Conservation (phyloP, 2,329 filamentous ascomycete genomes). For the Ophiostoma pallidulum region DNA sequence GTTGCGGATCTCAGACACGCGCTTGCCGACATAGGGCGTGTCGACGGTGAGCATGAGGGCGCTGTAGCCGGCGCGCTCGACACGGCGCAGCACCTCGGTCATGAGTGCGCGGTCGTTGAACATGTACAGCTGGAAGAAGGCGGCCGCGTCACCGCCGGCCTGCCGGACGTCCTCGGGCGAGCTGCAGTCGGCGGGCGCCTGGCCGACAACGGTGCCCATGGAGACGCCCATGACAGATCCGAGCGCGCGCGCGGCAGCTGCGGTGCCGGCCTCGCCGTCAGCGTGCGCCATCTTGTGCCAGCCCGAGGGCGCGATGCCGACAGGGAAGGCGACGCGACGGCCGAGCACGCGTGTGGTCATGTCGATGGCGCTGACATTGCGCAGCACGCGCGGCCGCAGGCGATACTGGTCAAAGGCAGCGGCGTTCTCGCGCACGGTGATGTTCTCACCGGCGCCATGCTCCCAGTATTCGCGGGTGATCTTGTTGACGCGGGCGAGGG, state of each 20-base stretch:
- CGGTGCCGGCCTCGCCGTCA: conserved; percentile 42
- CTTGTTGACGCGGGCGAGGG: conserved; percentile 5
- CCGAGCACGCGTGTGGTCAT: conserved; percentile 20
- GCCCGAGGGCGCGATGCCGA: conserved; percentile 45
- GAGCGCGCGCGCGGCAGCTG: conserved; percentile 33
- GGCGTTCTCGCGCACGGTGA: conserved; percentile 9
- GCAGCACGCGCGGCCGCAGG: conserved; percentile 25
- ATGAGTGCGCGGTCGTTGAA: conserved; percentile 38
- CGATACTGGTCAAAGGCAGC: conserved; percentile 12
- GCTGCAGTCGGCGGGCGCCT: conserved; percentile 22
- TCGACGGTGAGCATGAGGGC: conserved; percentile 44
- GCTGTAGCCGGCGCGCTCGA: conserved; percentile 14
- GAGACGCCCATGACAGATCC: conserved; percentile 39
- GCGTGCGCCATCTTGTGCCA: conserved; percentile 43
- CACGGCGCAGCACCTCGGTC: conserved; percentile 26
- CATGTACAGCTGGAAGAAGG: conserved; percentile 44
- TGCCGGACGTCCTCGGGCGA: conserved; percentile 35
- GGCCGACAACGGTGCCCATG: conserved; percentile 27
- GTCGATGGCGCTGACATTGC: conserved; percentile 20
- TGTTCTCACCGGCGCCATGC: conserved; percentile 11
- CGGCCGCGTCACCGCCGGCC: conserved; percentile 23
- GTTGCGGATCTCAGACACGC: conserved; percentile 11
- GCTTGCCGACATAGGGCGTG: conserved; percentile 31
- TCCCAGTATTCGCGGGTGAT: conserved; percentile 9
- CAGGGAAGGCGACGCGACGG: conserved; percentile 30